Conservation (phyloP, 1,284 basidiomycete genomes). For the Ceratobasidium sp. region DNA sequence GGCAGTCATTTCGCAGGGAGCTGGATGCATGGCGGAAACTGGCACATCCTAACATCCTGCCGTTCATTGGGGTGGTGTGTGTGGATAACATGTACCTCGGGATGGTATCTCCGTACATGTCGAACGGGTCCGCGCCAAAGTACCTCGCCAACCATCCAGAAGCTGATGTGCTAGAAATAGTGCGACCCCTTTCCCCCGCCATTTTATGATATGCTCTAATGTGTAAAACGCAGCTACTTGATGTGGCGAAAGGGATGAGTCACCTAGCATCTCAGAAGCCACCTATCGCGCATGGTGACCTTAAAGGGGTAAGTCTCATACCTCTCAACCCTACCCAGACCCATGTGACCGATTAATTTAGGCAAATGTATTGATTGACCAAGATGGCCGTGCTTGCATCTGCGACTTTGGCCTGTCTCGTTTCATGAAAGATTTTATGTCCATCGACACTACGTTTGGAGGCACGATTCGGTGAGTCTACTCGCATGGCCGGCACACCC, state of each 20-base stretch:
- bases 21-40: slow-evolving; percentile 28
- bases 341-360: background rate
- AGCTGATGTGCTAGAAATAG: slow-evolving; percentile 34
- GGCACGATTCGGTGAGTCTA: slow-evolving; percentile 36
- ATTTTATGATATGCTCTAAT: background rate
- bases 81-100: slow-evolving; percentile 42
- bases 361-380: slow-evolving; percentile 37
- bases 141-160: slow-evolving; percentile 26
- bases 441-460: slow-evolving; percentile 41
- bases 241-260: slow-evolving; percentile 39
- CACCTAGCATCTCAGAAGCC: slow-evolving; percentile 29
- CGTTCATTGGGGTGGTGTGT: slow-evolving; percentile 37
- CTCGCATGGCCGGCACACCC: background rate
- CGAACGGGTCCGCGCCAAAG: slow-evolving; percentile 34
- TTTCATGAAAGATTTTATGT: slow-evolving; percentile 43
- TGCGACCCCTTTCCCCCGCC: background rate
- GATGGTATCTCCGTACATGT: slow-evolving; percentile 43
- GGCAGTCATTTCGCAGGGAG: slow-evolving; percentile 38
- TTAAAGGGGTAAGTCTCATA: slow-evolving; percentile 24
- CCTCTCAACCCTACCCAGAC: background rate
- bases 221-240: slow-evolving; percentile 5
- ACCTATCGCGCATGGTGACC: slow-evolving; percentile 34
- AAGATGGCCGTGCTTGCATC: slow-evolving; percentile 29
- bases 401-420: slow-evolving; percentile 41
- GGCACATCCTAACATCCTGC: slow-evolving; percentile 36